phyloP scores from a whole-genome alignment of 768 basidiomycete genomes.

The Mycena vitilis region DNA sequence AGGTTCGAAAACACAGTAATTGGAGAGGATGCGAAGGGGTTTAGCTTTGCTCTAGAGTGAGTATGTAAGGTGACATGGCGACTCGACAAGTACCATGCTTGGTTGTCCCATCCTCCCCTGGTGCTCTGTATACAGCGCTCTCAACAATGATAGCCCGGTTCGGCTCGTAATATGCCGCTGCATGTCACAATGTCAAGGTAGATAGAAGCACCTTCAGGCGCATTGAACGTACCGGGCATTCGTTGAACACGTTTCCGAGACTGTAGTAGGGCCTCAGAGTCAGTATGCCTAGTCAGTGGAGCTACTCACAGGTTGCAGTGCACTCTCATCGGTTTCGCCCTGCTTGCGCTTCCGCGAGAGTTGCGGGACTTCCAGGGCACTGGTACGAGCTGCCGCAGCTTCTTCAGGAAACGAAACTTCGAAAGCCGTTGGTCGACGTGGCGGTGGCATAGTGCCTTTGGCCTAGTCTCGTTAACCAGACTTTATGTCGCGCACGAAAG shows the following conservation, averaged over 20 bases:
- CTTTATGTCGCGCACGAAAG: no score
- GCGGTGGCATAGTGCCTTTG: no score
- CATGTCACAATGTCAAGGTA: no score
- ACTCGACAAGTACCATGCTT: no score
- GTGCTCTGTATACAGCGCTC: conserved; percentile 34
- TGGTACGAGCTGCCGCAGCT: conserved; percentile 22
- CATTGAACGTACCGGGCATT: conserved; percentile 33
- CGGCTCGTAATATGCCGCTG: conserved; percentile 55
- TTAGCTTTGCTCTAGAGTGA: no score
- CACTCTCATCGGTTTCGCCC: conserved; percentile 25
- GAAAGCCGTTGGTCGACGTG: conserved; percentile 61
- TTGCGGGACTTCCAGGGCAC: neutral
- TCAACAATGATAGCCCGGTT: conserved; percentile 48
- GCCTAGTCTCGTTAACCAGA: no score
- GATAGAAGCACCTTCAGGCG: neutral
- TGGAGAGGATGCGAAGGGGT: conserved; percentile 66
- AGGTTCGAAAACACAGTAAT: conserved; percentile 73
- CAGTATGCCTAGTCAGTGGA: no score
- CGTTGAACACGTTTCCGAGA: conserved; percentile 40
- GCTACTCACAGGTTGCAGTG: conserved; percentile 27
- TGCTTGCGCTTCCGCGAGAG: conserved; percentile 39
- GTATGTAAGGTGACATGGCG: no score
- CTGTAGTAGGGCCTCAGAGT: conserved; percentile 31
- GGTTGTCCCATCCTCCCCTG: conserved; percentile 31
- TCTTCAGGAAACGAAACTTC: conserved; percentile 66